These are phyloP conservation scores for Tulasnella sp. DNA, from an alignment of 768 basidiomycete species.

Conservation along the genomic window DNA sequence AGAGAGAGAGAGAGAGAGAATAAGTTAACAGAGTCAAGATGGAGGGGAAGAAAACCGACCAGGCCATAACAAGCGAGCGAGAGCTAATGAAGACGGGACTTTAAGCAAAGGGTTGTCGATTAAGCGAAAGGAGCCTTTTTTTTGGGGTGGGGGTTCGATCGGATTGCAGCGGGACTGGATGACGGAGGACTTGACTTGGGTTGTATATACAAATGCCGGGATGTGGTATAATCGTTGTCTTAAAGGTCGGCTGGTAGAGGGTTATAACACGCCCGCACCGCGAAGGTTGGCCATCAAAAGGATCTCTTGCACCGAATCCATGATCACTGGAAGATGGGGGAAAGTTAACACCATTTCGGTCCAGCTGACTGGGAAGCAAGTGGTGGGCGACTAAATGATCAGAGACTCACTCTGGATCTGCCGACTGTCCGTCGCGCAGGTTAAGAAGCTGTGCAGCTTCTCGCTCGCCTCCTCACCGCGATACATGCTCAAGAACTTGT, in stretches of 20 bases:
- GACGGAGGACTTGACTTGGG: slow-evolving; percentile 5
- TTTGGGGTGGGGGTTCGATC: slow-evolving; percentile 33
- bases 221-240: slow-evolving; percentile 13
- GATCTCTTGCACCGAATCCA: slow-evolving; percentile 16
- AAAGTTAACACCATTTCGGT: neutral
- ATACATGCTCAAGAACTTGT: slow-evolving; percentile 82
- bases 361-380: neutral
- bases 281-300: slow-evolving; percentile 11
- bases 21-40: slow-evolving; percentile 24
- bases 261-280: slow-evolving; percentile 8
- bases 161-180: slow-evolving; percentile 20
- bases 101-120: slow-evolving; percentile 30
- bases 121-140: slow-evolving; percentile 42
- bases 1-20: neutral
- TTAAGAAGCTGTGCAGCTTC: slow-evolving; percentile 27
- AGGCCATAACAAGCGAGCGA: slow-evolving; percentile 41
- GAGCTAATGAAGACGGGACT: no score
- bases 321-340: slow-evolving; percentile 4
- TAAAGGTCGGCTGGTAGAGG: neutral
- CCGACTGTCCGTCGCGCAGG: slow-evolving; percentile 19
- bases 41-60: slow-evolving; percentile 40
- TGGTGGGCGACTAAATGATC: neutral
- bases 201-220: neutral
- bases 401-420: slow-evolving; percentile 18
- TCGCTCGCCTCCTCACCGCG: slow-evolving; percentile 50